phyloP scores from a whole-genome alignment of 805 yeast genomes.

The Scheffersomyces coipomensis region DNA sequence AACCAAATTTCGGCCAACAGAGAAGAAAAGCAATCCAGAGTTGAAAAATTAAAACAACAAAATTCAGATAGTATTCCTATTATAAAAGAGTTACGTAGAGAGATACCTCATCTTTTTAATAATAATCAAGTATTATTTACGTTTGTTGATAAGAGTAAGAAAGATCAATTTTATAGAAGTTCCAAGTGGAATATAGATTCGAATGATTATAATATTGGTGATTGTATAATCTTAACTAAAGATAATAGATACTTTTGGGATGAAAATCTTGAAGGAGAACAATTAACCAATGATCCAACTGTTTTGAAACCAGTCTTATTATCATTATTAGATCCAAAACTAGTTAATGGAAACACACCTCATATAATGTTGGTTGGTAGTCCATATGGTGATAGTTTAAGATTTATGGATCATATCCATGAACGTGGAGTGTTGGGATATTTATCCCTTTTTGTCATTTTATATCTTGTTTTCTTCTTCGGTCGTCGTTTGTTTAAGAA shows the following conservation, averaged over 20 bases:
- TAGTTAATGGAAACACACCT: slow-evolving; percentile 10
- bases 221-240: slow-evolving; percentile 51
- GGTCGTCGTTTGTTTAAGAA: slow-evolving; percentile 1
- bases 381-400: slow-evolving; percentile 38
- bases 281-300: slow-evolving; percentile 32
- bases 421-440: slow-evolving; percentile 46
- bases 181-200: slow-evolving; percentile 39
- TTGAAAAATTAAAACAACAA: slow-evolving; percentile 36
- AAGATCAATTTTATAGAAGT: slow-evolving; percentile 22
- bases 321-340: slow-evolving; percentile 35
- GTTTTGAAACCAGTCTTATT: slow-evolving; percentile 33
- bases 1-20: slow-evolving; percentile 24
- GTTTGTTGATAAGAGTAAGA: slow-evolving; percentile 49
- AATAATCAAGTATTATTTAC: slow-evolving; percentile 43
- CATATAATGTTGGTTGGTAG: slow-evolving; percentile 36
- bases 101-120: slow-evolving; percentile 48
- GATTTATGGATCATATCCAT: slow-evolving; percentile 45
- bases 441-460: slow-evolving; percentile 12
- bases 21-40: slow-evolving; percentile 41
- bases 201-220: slow-evolving; percentile 46
- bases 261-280: slow-evolving; percentile 33
- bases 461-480: slow-evolving; percentile 8
- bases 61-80: slow-evolving; percentile 44
- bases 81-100: slow-evolving; percentile 46
- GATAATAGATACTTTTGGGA: slow-evolving; percentile 36